These are phyloP conservation scores for Hypoxylon cercidicola DNA, from an alignment of 495 filamentous ascomycete species.

Conservation along the genomic window DNA sequence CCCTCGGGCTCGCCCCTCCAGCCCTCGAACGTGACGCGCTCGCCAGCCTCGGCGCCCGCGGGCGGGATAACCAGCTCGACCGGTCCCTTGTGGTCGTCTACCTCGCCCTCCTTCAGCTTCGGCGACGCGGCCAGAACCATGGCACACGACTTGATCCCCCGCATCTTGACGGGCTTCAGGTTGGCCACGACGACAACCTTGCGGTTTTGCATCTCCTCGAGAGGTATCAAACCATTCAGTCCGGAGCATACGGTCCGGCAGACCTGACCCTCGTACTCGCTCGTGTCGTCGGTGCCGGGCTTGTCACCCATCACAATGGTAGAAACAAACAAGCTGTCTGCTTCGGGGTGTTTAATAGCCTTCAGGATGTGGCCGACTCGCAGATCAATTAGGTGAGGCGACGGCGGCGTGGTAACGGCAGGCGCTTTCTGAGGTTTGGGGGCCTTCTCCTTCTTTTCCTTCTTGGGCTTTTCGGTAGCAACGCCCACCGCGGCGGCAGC, in stretches of 20 bases:
- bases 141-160: constrained; percentile 91
- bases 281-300: constrained; percentile 84
- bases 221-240: constrained; percentile 88
- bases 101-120: constrained; percentile 76
- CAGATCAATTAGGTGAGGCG: constrained; percentile 89
- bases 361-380: constrained; percentile 97
- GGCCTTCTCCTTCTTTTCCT: constrained; percentile 85
- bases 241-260: constrained; percentile 97
- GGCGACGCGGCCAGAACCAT: constrained; percentile 98
- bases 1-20: constrained; percentile 93
- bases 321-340: constrained; percentile 93
- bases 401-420: constrained; percentile 73
- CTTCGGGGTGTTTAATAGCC: constrained; percentile 93
- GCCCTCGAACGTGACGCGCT: constrained; percentile 91
- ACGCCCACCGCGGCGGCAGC: constrained; percentile 54
- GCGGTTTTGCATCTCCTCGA: constrained; percentile 95
- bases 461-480: constrained; percentile 71
- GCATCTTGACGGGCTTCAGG: constrained; percentile 98
- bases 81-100: constrained; percentile 85
- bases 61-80: constrained; percentile 94
- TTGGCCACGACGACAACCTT: constrained; percentile 97
- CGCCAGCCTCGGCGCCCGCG: constrained; percentile 78
- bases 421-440: constrained; percentile 74
- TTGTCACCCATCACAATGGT: constrained; percentile 97
- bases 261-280: constrained; percentile 85